These are phyloP conservation scores for Jimgerdemannia lactiflua DNA, from an alignment of 192 early-diverging fungal species.

Conservation along the genomic window DNA sequence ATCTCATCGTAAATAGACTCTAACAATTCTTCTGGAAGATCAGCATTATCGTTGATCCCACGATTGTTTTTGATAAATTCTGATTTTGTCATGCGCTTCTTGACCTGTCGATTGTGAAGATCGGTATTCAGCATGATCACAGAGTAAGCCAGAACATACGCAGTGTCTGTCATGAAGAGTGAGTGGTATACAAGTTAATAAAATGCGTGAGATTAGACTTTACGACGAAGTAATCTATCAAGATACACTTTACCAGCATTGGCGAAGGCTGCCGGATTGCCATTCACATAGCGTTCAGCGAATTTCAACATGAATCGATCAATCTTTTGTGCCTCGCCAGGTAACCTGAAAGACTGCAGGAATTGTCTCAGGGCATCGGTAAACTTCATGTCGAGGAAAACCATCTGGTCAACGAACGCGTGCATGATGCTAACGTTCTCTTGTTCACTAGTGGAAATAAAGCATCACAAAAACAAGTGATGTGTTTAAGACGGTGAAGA, in stretches of 20 bases:
- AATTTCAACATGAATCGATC: slow-evolving; percentile 98
- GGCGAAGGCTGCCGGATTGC: slow-evolving; percentile 78
- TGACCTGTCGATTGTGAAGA: slow-evolving; percentile 83
- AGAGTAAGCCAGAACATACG: slow-evolving; percentile 91
- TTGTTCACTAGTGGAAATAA: slow-evolving; percentile 49
- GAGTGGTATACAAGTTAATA: not conserved
- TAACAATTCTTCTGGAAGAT: slow-evolving; percentile 75
- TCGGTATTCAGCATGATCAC: slow-evolving; percentile 95
- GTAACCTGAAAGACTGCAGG: slow-evolving; percentile 86
- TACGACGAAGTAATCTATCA: not conserved
- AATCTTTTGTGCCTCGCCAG: slow-evolving; percentile 95
- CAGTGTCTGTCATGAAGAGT: slow-evolving; percentile 57
- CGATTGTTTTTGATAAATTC: slow-evolving; percentile 93
- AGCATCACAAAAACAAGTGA: too few species aligned
- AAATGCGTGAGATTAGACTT: not conserved
- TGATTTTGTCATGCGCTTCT: slow-evolving; percentile 77
- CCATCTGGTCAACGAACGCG: slow-evolving; percentile 92
- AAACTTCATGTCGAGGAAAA: slow-evolving; percentile 72
- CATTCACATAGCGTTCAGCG: slow-evolving; percentile 86
- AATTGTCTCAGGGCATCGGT: slow-evolving; percentile 78
- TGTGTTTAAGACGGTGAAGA: too few species aligned
- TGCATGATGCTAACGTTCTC: slow-evolving; percentile 96
- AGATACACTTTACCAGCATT: slow-evolving; percentile 56
- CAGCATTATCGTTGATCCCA: slow-evolving; percentile 85
- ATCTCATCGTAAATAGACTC: slow-evolving; percentile 81